Base-by-base conservation (phyloP, 495 filamentous ascomycete species). In the Cercophora samala region DNA sequence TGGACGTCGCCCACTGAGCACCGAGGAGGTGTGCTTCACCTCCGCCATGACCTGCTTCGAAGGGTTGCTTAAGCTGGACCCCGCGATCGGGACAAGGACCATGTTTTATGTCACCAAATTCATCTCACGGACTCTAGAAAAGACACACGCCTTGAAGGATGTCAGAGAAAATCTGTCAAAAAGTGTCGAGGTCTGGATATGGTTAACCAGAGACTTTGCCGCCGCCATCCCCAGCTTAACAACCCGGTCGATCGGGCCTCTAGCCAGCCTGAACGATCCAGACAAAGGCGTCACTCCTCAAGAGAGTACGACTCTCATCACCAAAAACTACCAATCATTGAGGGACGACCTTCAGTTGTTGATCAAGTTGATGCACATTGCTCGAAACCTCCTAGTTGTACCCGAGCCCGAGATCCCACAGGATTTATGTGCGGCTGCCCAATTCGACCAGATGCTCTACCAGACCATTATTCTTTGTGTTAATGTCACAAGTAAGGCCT, bases 401-500 rank as follows among this genome's bases (percentile, higher is more conserved):
- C 92, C 91, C 19, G 79, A 84, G 62, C 81, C 81, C 15, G 90
- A 92, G 72, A 86, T 89, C 29, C 90, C 89, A 6, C 93, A 97
- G 74, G 91, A 97, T 69, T 82, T 95, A n/a, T 93, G 92, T 19
- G 90, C 91, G 52, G 86, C 90, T 25, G 86, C 88, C 58, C 82
- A 87, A 18, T 89, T 97, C 64, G 91, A 97, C 73, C 87, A 91
- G 71, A 86, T 92, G 72, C 87, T 97, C n/a, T 85, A 92, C 67
- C 88, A 90, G 64, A 79, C 94, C 25, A 90, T 97, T 67, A 90
- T 90, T 71, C 85, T 93, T 18, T 95, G 91, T 75, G 88, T 96
- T 29, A 86, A 91, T 62, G 92, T 97, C 0, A 95, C 93, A 0
- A 93, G 93, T 62, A 87, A 93, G 73, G 93, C 92, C 0, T 97